Percentiles rank a stretch among this genome's conserved stretches.
These are phyloP conservation scores for Coffea eugenioides DNA, from an alignment of 257 asterid species.

Conservation along the genomic window DNA sequence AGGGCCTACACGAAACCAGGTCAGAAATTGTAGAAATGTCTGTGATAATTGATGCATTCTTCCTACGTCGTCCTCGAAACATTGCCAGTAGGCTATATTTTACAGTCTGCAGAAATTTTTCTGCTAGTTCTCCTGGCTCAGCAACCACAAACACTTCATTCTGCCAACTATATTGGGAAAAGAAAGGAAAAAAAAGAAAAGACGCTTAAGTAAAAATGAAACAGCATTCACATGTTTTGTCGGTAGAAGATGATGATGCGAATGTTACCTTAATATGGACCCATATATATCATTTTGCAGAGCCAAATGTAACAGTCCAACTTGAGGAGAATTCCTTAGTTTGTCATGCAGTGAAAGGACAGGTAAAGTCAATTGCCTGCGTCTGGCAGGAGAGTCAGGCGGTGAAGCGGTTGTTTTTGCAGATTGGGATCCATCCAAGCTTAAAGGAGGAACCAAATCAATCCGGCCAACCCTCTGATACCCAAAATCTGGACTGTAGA, in stretches of 20 bases:
- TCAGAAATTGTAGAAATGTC: slow-evolving; percentile 76
- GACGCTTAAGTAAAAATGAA: slow-evolving; percentile 19
- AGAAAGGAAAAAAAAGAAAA: slow-evolving; percentile 17
- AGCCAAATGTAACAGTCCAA: slow-evolving; percentile 87
- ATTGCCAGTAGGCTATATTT: slow-evolving; percentile 74
- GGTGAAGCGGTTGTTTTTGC: slow-evolving; percentile 66
- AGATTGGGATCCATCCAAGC: slow-evolving; percentile 83
- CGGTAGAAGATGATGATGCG: background rate
- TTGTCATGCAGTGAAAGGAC: slow-evolving; percentile 71
- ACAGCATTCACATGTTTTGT: slow-evolving; percentile 4
- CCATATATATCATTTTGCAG: slow-evolving; percentile 92
- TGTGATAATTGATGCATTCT: slow-evolving; percentile 61
- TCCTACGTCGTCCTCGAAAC: slow-evolving; percentile 79
- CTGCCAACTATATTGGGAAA: slow-evolving; percentile 68
- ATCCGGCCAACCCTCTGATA: slow-evolving; percentile 65
- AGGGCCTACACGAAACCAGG: slow-evolving; percentile 79
- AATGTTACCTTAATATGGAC: slow-evolving; percentile 72
- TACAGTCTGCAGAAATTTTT: slow-evolving; percentile 81
- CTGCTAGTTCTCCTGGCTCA: slow-evolving; percentile 96
- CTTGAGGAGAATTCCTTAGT: slow-evolving; percentile 82
- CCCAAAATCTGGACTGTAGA: slow-evolving; percentile 86
- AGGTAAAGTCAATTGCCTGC: slow-evolving; percentile 64
- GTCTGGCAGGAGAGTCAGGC: slow-evolving; percentile 79
- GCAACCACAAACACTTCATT: slow-evolving; percentile 99
- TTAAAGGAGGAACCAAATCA: slow-evolving; percentile 88